A percentile compares a stretch with the other conserved stretches of the same genome.
Conservation (phyloP, 2,329 filamentous ascomycete genomes). For the Hypocreales sp. region DNA sequence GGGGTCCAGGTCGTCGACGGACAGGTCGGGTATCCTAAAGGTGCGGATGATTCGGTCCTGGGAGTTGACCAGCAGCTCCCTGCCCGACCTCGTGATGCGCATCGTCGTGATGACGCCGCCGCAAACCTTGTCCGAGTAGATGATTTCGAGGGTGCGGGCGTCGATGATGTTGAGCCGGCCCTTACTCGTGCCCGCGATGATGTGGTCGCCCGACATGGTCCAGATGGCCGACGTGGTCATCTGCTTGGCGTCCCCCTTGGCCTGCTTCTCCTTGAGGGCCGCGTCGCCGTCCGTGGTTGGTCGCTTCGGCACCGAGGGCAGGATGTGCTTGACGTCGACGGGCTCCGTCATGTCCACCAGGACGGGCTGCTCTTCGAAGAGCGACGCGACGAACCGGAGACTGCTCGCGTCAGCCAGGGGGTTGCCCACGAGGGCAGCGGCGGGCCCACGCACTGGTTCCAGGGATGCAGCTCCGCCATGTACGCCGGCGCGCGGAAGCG, state of each 20-base stretch:
- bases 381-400: conserved; percentile 72
- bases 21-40: conserved; percentile 70
- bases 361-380: conserved; percentile 86
- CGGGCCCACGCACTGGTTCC: conserved; percentile 50
- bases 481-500: conserved; percentile 89
- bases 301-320: conserved; percentile 72
- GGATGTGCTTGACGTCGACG: conserved; percentile 55
- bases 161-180: conserved; percentile 95
- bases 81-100: conserved; percentile 65
- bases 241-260: conserved; percentile 84
- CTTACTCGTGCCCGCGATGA: conserved; percentile 86
- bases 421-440: background rate
- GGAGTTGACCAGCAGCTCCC: conserved; percentile 80
- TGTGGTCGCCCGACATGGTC: conserved; percentile 70
- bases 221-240: conserved; percentile 89
- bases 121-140: conserved; percentile 81
- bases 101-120: conserved; percentile 78
- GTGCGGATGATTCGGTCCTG: conserved; percentile 92
- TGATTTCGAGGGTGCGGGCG: conserved; percentile 60
- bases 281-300: conserved; percentile 54
- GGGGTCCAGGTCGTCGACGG: conserved; percentile 53
- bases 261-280: conserved; percentile 63
- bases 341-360: conserved; percentile 66
- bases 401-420: conserved; percentile 26
- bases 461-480: conserved; percentile 87